Evolutionary conservation across 805 yeast species (phyloP), one percentile per base, ranked within the genome.

Genomic region (Blastobotrys attinorum): DNA sequence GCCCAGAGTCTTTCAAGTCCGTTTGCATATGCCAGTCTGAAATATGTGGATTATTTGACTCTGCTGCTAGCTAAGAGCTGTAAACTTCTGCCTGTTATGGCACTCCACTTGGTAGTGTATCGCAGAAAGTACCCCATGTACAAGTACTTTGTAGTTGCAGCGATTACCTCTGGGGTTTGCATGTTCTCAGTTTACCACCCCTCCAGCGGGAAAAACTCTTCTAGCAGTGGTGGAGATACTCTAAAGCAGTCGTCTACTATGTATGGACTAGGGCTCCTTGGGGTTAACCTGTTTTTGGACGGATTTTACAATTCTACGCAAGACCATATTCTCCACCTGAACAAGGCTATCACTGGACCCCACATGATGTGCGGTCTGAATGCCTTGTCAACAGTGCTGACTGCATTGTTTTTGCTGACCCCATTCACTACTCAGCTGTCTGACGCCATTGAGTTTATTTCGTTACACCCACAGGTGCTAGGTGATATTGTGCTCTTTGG

Each of bases 231-330:
- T n/a, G n/a, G n/a, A n/a, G n/a, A n/a, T n/a, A n/a, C n/a, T n/a
- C n/a, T n/a, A n/a, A 76, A 69, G 44, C 25, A 43, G 10, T 77
- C 75, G 0, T 61, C 67, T 17, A 56, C 60, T 16, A 16, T 62
- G 0, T 56, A 76, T 18, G 98, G 98, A 0, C 64, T 86, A 51
- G 52, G 62, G 0, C 73, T 81, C 45, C 67, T 90, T 31, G 51
- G 66, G 0, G 61, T 66, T 1, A 83, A 92, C 32, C 72, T 92
- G 61, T 62, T 90, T 16, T 67, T 92, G 23, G 98, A 90, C 61
- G 98, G 98, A 1, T 66, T 89, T 45, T 89, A 95, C 18, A 92
- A 90, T 64, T 84, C 96, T 2, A 81, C 96, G 0, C 98, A 90
- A 62, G 98, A 90, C 64, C 79, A 81, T 45, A 62, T 92, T 59